Evolutionary conservation across 2,329 filamentous ascomycete genomes (phyloP).

Genomic region (Aspergillus hiratsukae): DNA sequence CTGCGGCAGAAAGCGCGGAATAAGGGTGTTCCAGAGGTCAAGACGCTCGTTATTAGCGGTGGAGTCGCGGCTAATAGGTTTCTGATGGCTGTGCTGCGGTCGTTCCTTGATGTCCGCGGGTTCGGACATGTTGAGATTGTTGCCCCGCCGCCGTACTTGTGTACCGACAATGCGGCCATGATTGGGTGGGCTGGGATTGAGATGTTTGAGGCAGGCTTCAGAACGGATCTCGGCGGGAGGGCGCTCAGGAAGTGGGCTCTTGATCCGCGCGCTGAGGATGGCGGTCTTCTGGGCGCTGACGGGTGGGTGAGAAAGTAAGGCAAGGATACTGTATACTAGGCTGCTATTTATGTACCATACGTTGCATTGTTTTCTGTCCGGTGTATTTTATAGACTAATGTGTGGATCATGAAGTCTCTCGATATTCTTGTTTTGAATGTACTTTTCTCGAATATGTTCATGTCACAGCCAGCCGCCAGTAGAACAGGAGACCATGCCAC

Average conservation of each 20-base stretch:
- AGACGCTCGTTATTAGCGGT: conserved; percentile 75
- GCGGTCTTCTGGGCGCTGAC: conserved; percentile 61
- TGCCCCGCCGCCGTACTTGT: conserved; percentile 72
- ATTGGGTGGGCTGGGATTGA: conserved; percentile 90
- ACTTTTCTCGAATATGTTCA: not conserved
- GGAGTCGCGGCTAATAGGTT: conserved; percentile 86
- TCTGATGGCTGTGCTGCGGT: conserved; percentile 61
- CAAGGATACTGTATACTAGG: not conserved
- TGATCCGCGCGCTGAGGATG: conserved; percentile 56
- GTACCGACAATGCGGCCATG: conserved; percentile 97
- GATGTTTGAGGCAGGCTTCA: conserved; percentile 79
- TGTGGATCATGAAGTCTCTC: not conserved
- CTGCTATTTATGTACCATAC: conserved; percentile 1
- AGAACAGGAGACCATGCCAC: not conserved
- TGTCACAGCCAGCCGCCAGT: not conserved
- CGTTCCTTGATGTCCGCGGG: conserved; percentile 64
- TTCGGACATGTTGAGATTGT: conserved; percentile 58
- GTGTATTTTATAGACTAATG: not conserved
- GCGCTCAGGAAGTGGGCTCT: conserved; percentile 70
- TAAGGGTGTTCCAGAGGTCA: conserved; percentile 32
- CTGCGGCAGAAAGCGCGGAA: conserved; percentile 17
- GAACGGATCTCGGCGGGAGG: conserved; percentile 56
- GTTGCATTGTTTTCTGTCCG: not conserved
- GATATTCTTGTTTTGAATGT: not conserved
- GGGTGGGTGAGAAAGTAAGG: conserved; percentile 45